Conservation (phyloP, 2,329 filamentous ascomycete species). For the Apiospora sp. region DNA sequence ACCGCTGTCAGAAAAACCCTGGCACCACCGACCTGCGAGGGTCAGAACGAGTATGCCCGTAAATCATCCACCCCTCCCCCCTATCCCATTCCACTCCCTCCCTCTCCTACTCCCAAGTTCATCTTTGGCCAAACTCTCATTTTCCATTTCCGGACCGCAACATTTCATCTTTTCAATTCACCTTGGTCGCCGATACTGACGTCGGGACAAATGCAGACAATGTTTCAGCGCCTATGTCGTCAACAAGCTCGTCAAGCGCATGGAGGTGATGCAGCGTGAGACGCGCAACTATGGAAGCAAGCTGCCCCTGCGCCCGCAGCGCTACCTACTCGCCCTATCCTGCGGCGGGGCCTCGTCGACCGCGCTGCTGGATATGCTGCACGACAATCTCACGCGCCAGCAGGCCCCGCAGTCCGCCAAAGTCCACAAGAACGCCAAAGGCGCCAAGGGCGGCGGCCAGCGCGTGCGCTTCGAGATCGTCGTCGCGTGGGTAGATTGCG, state of each 20-base stretch:
- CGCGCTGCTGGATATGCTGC: constrained; percentile 77
- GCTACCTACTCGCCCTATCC: constrained; percentile 80
- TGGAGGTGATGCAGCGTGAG: constrained; percentile 60
- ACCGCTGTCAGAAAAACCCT: constrained; percentile 43
- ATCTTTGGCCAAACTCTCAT: not conserved
- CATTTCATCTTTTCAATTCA: constrained; percentile 10
- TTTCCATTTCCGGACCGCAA: constrained; percentile 24
- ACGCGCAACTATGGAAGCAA: constrained; percentile 43
- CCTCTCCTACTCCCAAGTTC: not conserved
- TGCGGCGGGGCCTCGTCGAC: constrained; percentile 80
- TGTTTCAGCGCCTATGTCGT: constrained; percentile 84
- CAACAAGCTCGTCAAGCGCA: constrained; percentile 81
- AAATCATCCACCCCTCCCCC: constrained; percentile 24
- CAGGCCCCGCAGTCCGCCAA: constrained; percentile 46
- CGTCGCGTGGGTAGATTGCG: constrained; percentile 62
- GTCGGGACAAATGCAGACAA: constrained; percentile 51
- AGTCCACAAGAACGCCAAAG: constrained; percentile 59
- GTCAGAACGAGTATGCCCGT: constrained; percentile 41
- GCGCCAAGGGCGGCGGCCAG: constrained; percentile 53
- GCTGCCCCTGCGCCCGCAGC: constrained; percentile 48
- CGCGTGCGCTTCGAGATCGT: constrained; percentile 66
- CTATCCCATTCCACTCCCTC: constrained; percentile 18
- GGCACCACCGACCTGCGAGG: constrained; percentile 41
- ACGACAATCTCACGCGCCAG: constrained; percentile 73
- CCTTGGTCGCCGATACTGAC: not conserved